phyloP scores from a whole-genome alignment of 2,329 filamentous ascomycete species.

The Alternaria viburni region DNA sequence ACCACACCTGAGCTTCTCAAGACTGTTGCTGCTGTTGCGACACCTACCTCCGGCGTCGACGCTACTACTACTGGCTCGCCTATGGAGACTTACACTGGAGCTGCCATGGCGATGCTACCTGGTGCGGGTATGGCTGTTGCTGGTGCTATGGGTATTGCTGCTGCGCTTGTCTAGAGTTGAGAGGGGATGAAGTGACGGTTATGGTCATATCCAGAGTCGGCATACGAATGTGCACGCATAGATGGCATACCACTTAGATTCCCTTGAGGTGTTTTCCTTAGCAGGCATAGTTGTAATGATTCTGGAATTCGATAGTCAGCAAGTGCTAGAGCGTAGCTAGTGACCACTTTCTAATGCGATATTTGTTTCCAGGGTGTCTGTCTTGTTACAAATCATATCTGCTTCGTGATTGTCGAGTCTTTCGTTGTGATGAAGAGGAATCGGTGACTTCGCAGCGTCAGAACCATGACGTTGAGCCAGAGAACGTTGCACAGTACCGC shows the following conservation, averaged over 20 bases:
- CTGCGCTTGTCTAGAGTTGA: background rate
- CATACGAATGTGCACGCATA: background rate
- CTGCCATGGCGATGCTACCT: background rate
- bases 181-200: background rate
- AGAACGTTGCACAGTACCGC: background rate
- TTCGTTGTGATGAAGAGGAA: background rate
- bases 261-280: background rate
- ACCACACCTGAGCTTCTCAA: conserved; percentile 33
- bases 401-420: background rate
- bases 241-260: background rate
- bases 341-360: background rate
- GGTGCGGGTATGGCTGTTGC: conserved; percentile 1
- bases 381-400: background rate
- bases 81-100: conserved; percentile 6
- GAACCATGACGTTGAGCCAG: background rate
- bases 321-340: background rate
- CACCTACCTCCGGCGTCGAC: conserved; percentile 3
- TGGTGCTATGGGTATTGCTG: conserved; percentile 2
- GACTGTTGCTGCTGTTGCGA: conserved; percentile 31
- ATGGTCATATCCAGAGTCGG: background rate
- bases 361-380: background rate
- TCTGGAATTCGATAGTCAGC: fast-evolving
- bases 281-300: background rate
- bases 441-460: background rate
- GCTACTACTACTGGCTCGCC: conserved; percentile 1